A percentile compares a stretch with the other conserved stretches of the same genome.
Evolutionary conservation across 345 rosid genomes (phyloP).

Genomic region (Eucalyptus camaldulensis): DNA sequence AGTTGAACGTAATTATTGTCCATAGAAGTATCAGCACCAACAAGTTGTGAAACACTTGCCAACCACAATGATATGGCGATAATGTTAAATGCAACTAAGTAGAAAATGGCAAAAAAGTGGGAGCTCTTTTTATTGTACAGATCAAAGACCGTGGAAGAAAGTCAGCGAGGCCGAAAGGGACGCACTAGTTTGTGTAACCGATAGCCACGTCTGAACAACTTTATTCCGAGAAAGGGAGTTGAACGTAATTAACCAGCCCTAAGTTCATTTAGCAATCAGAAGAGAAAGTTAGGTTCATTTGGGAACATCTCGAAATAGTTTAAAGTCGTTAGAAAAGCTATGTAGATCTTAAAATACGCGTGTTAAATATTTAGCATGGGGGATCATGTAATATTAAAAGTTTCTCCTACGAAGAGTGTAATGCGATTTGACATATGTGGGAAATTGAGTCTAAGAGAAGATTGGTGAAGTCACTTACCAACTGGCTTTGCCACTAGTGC

Average conservation of each 20-base stretch:
- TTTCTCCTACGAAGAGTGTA: too few relatives aligned
- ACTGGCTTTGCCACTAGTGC: too few relatives aligned
- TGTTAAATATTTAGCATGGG: too few relatives aligned
- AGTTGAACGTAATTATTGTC: neutral
- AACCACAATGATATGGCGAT: neutral
- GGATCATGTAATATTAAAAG: too few relatives aligned
- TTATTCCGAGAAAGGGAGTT: neutral
- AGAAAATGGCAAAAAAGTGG: neutral
- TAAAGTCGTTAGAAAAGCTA: too few relatives aligned
- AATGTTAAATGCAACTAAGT: neutral
- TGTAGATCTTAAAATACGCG: too few relatives aligned
- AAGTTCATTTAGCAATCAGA: too few relatives aligned
- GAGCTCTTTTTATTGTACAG: neutral
- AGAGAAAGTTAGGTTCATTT: neutral
- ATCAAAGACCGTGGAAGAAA: neutral
- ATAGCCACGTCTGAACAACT: neutral
- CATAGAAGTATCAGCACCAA: neutral
- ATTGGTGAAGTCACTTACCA: too few relatives aligned
- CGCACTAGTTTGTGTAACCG: neutral
- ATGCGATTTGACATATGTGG: too few relatives aligned
- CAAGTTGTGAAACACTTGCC: neutral
- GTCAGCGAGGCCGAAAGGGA: neutral
- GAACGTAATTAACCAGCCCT: neutral
- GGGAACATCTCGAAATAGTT: neutral
- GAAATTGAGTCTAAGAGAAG: too few relatives aligned